A percentile compares a stretch with the other conserved stretches of the same genome.
Evolutionary conservation across 805 yeast genomes (phyloP).

Genomic region (Teunomyces cretensis): DNA sequence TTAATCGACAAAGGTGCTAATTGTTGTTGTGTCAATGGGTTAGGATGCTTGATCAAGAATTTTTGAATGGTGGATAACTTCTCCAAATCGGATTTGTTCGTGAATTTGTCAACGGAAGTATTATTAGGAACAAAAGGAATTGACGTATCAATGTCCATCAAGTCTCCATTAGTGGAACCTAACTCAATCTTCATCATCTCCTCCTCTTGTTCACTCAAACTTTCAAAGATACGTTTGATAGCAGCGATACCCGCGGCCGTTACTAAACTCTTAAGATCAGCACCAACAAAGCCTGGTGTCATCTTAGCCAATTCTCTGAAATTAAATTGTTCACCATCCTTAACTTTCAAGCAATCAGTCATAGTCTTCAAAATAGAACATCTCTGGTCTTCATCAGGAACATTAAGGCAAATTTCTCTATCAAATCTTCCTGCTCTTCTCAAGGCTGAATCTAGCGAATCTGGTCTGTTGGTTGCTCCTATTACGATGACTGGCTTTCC

Average conservation of each 20-base stretch:
- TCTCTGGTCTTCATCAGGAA: constrained; percentile 88
- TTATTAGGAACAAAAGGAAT: constrained; percentile 7
- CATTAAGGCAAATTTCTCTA: constrained; percentile 88
- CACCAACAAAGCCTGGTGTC: constrained; percentile 98
- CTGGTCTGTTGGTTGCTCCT: constrained; percentile 97
- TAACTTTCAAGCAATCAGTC: constrained; percentile 62
- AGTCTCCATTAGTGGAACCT: constrained; percentile 13
- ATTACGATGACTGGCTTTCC: constrained; percentile 92
- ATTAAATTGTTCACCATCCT: constrained; percentile 59
- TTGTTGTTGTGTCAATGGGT: constrained; percentile 74
- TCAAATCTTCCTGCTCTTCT: constrained; percentile 97
- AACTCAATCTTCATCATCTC: constrained; percentile 12
- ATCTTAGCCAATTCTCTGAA: constrained; percentile 74
- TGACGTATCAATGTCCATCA: constrained; percentile 34
- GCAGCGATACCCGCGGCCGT: constrained; percentile 96
- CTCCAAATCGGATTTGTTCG: constrained; percentile 32
- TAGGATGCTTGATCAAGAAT: constrained; percentile 73
- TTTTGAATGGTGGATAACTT: constrained; percentile 64
- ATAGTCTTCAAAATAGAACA: constrained; percentile 72
- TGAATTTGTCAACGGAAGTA: constrained; percentile 25
- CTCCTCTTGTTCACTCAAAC: constrained; percentile 46
- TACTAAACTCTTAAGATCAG: constrained; percentile 89
- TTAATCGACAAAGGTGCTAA: constrained; percentile 73
- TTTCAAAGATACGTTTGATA: constrained; percentile 82
- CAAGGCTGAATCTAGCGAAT: constrained; percentile 88